These are phyloP conservation scores for Pseudogymnoascus sp. DNA, from an alignment of 2,329 filamentous ascomycete species.

Conservation along the genomic window DNA sequence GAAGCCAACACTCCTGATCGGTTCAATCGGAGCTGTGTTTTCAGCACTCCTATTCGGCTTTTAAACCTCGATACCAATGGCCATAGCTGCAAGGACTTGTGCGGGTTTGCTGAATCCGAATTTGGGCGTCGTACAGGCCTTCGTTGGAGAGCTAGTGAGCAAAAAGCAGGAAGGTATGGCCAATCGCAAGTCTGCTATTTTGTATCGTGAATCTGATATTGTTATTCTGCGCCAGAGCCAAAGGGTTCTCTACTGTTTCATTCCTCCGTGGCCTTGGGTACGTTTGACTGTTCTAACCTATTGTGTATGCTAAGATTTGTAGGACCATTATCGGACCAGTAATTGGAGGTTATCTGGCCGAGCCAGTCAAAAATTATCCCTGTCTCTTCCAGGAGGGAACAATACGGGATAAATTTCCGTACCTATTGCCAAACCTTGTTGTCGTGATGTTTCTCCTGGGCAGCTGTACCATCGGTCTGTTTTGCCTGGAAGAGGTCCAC, in stretches of 20 bases:
- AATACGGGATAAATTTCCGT: constrained; percentile 77
- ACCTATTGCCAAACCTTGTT: constrained; percentile 61
- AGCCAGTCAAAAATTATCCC: constrained; percentile 76
- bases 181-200: constrained; percentile 14
- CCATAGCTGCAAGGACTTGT: constrained; percentile 74
- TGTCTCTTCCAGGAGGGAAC: constrained; percentile 59
- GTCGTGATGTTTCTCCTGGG: background rate
- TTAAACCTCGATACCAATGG: constrained; percentile 67
- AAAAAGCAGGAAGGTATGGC: constrained; percentile 78
- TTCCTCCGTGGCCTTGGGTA: constrained; percentile 89
- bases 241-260: constrained; percentile 90
- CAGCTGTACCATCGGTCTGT: background rate
- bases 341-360: constrained; percentile 77
- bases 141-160: constrained; percentile 82
- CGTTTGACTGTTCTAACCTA: constrained; percentile 23
- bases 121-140: constrained; percentile 86
- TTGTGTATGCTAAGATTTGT: constrained; percentile 13
- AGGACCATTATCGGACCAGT: constrained; percentile 83
- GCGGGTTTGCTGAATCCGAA: constrained; percentile 87
- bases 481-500: background rate
- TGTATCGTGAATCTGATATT: constrained; percentile 11
- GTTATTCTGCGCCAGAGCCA: constrained; percentile 44
- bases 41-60: constrained; percentile 89
- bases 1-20: constrained; percentile 80
- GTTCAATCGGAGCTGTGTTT: constrained; percentile 75